phyloP scores from a whole-genome alignment of 495 filamentous ascomycete genomes.

The Trichoderma orchidacearum region DNA sequence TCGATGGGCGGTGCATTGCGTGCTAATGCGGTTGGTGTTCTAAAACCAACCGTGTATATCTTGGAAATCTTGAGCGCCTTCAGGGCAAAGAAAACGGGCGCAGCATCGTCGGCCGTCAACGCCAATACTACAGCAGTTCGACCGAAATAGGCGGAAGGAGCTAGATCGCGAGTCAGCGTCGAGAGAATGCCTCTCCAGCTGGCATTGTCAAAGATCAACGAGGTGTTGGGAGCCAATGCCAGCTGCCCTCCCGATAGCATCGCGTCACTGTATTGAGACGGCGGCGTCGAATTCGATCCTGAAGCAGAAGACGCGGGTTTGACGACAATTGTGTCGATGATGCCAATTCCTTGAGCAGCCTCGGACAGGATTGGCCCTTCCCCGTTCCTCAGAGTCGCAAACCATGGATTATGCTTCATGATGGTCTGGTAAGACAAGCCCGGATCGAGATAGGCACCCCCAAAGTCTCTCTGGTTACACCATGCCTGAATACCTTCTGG shows the following conservation, averaged over 20 bases:
- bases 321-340: constrained; percentile 67
- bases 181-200: constrained; percentile 74
- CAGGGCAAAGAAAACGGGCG: constrained; percentile 61
- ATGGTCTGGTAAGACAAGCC: constrained; percentile 39
- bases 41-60: constrained; percentile 76
- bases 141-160: constrained; percentile 63
- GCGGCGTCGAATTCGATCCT: constrained; percentile 24
- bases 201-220: constrained; percentile 62
- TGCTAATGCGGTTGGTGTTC: constrained; percentile 47
- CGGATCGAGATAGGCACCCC: constrained; percentile 66
- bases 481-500: constrained; percentile 46
- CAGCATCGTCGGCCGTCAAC: constrained; percentile 52
- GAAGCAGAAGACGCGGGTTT: constrained; percentile 23
- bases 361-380: constrained; percentile 54
- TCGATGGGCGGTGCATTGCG: constrained; percentile 44
- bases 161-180: constrained; percentile 65
- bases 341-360: constrained; percentile 59
- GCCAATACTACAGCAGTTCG: constrained; percentile 64
- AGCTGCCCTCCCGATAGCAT: constrained; percentile 8
- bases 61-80: constrained; percentile 61
- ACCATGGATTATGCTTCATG: constrained; percentile 22
- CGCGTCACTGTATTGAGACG: constrained; percentile 15
- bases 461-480: constrained; percentile 56
- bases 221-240: constrained; percentile 23
- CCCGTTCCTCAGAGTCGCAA: constrained; percentile 27